Conservation (phyloP, 1,284 basidiomycete species). For the Puccinia polysora region DNA sequence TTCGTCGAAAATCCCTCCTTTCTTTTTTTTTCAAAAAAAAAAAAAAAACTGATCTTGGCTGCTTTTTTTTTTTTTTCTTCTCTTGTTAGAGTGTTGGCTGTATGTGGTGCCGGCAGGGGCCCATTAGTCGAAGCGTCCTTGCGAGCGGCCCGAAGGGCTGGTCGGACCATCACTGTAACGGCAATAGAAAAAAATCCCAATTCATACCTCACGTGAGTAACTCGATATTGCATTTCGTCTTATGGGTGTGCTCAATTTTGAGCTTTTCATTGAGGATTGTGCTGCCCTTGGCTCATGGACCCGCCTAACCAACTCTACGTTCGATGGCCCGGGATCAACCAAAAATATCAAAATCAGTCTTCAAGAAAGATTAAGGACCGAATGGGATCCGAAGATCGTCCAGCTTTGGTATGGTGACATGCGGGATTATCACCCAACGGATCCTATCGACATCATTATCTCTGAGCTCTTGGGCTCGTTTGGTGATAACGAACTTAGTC, state of each 20-base stretch:
- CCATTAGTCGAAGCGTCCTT: conserved; percentile 85
- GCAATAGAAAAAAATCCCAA: conserved; percentile 95
- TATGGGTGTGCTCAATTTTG: background rate
- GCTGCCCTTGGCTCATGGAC: no score
- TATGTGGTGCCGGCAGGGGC: conserved; percentile 92
- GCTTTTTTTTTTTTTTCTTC: conserved; percentile 39
- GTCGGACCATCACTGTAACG: conserved; percentile 66
- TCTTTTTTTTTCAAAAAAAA: background rate
- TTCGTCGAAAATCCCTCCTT: conserved; percentile 9
- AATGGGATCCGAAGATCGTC: conserved; percentile 73
- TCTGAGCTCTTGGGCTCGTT: conserved; percentile 95
- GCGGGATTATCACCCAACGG: conserved; percentile 67
- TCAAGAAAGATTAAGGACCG: conserved; percentile 69
- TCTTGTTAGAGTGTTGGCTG: conserved; percentile 66
- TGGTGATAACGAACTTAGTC: conserved; percentile 96
- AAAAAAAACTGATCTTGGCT: background rate
- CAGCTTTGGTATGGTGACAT: conserved; percentile 87
- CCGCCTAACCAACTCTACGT: background rate
- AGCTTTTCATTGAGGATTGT: no score
- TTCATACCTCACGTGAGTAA: conserved; percentile 80
- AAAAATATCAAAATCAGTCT: conserved; percentile 60
- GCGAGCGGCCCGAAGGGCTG: conserved; percentile 68
- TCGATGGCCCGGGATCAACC: conserved; percentile 1
- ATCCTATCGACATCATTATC: conserved; percentile 85
- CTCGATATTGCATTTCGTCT: background rate